Percentiles rank a stretch among this genome's conserved stretches.
phyloP scores from a whole-genome alignment of 2,329 filamentous ascomycete genomes.

The Phialemonium atrogriseum region DNA sequence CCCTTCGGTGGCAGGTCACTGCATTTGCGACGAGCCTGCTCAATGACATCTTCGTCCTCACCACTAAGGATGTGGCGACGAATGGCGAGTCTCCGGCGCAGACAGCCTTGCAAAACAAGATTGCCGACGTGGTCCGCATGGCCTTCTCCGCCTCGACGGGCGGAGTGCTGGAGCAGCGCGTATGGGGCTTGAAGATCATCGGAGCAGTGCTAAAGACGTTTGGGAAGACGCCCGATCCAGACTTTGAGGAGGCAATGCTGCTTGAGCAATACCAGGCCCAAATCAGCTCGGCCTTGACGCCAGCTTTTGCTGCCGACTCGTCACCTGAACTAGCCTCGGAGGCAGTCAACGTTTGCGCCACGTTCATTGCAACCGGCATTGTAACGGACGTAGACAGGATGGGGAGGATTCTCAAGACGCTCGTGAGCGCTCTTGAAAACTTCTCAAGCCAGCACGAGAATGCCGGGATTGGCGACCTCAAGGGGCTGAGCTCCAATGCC shows the following conservation, averaged over 20 bases:
- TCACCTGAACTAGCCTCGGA: conserved; percentile 93
- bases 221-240: conserved; percentile 87
- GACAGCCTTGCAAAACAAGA: conserved; percentile 66
- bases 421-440: conserved; percentile 85
- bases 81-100: conserved; percentile 75
- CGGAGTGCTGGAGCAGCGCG: conserved; percentile 78
- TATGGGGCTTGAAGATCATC: conserved; percentile 89
- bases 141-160: conserved; percentile 96
- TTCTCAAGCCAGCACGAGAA: conserved; percentile 76
- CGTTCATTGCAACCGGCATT: conserved; percentile 93
- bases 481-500: conserved; percentile 87
- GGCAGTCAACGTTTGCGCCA: conserved; percentile 95
- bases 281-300: conserved; percentile 92
- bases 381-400: conserved; percentile 98
- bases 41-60: conserved; percentile 69
- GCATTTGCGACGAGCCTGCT: conserved; percentile 90
- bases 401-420: conserved; percentile 91
- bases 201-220: conserved; percentile 93
- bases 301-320: conserved; percentile 91
- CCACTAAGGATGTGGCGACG: conserved; percentile 69
- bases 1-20: conserved; percentile 89
- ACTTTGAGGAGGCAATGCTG: conserved; percentile 94
- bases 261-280: conserved; percentile 98
- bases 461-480: conserved; percentile 84
- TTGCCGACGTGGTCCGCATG: conserved; percentile 92